A percentile compares a stretch with the other conserved stretches of the same genome.
phyloP scores from a whole-genome alignment of 192 early-diverging fungal species.

The Mortierella alpina region DNA sequence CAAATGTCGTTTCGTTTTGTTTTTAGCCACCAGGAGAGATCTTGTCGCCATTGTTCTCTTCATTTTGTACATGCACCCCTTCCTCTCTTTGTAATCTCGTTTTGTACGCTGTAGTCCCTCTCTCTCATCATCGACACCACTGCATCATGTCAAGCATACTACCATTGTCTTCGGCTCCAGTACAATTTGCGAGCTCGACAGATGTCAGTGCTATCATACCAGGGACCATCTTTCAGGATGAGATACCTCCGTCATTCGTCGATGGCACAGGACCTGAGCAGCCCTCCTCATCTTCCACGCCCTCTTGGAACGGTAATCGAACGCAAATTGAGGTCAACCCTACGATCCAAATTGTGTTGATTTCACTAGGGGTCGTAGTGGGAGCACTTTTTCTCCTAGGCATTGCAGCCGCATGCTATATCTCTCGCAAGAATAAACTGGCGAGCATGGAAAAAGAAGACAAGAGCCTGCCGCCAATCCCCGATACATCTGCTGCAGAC shows the following conservation, averaged over 20 bases:
- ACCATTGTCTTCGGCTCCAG: too few species aligned
- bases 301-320: neutral
- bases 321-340: slow-evolving; percentile 23
- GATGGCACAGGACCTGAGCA: neutral
- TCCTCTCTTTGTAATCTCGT: neutral
- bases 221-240: slow-evolving; percentile 37
- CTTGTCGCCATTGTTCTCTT: neutral
- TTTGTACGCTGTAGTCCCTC: neutral
- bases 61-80: neutral
- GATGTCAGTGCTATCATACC: slow-evolving; percentile 16
- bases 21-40: too few species aligned
- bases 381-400: slow-evolving; percentile 20
- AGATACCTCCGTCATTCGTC: neutral
- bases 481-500: neutral
- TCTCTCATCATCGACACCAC: neutral
- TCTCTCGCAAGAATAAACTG: slow-evolving; percentile 39
- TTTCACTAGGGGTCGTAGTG: slow-evolving; percentile 22
- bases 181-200: neutral
- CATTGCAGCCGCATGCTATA: slow-evolving; percentile 19
- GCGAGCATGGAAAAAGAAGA: slow-evolving; percentile 4
- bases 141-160: neutral
- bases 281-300: neutral
- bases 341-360: slow-evolving; percentile 34
- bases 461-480: neutral
- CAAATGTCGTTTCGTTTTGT: too few species aligned